Evolutionary conservation across 2,329 filamentous ascomycete genomes (phyloP).

Genomic region (Xylaria sp.): DNA sequence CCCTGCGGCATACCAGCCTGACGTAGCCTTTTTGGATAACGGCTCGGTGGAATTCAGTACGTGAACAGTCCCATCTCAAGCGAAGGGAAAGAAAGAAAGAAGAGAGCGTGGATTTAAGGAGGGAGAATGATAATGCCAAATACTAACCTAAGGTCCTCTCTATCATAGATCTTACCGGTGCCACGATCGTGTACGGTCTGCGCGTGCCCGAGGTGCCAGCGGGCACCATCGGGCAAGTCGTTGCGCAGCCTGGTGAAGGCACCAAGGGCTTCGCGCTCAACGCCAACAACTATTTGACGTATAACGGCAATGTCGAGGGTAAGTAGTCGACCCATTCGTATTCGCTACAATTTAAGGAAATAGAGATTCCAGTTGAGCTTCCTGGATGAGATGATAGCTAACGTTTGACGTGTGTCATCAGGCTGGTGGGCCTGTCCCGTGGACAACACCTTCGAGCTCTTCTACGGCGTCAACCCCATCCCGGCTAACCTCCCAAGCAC

Average conservation of each 20-base stretch:
- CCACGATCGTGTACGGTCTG: slow-evolving; percentile 25
- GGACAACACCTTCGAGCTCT: slow-evolving; percentile 39
- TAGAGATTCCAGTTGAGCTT: not conserved
- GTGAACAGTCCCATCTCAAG: slow-evolving; percentile 2
- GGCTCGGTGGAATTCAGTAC: slow-evolving; percentile 39
- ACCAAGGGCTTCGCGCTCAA: slow-evolving; percentile 38
- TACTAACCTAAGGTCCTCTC: not conserved
- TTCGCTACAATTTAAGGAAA: too few relatives aligned
- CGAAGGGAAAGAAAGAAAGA: too few relatives aligned
- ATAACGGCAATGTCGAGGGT: slow-evolving; percentile 35
- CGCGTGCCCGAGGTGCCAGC: slow-evolving; percentile 34
- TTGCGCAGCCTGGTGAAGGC: slow-evolving; percentile 27
- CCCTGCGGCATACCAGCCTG: slow-evolving; percentile 38
- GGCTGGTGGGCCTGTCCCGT: slow-evolving; percentile 44
- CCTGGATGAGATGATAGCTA: not conserved
- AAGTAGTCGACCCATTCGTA: not conserved
- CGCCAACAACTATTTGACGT: slow-evolving; percentile 27
- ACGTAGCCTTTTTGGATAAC: slow-evolving; percentile 36
- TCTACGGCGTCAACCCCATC: slow-evolving; percentile 36
- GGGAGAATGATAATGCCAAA: not conserved
- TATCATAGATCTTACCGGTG: slow-evolving; percentile 23
- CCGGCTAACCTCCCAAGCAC: slow-evolving; percentile 27
- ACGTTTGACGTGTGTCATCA: slow-evolving; percentile 11
- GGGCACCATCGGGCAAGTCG: slow-evolving; percentile 36
- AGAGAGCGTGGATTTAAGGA: not conserved